Base-by-base conservation (phyloP, 352 stramenopile species). In the Phytophthora multivora region DNA sequence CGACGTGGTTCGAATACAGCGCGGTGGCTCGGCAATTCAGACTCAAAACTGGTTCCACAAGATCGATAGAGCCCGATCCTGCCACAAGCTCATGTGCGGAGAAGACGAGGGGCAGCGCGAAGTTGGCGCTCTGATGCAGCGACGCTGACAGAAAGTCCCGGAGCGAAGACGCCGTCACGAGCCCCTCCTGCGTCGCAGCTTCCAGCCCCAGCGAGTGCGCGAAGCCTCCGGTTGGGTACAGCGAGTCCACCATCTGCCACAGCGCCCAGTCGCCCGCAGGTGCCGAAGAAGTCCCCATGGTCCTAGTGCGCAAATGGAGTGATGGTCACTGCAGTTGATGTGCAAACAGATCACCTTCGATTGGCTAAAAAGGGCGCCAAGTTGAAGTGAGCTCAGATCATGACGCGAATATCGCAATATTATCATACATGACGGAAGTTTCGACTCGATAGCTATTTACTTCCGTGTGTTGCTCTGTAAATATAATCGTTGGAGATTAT, bases 231-330 rank as follows among this genome's bases (percentile, higher is more conserved):
- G 86, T 95, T 31, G 86, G 86, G 54, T 86, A 95, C 35, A 95
- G 63, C 46, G 86, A 95, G 67, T 95, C 86, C 49, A 92, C 49
- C 72, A 95, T 88, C 63, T 95, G 86, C 86, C 86, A 95, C 38
- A 80, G 52, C 26, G 73, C 58, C 83, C 83, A 92, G 59, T 79
- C 63, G n/a, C 33, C 57, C 3, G 51, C 23, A 9, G 16, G 46
- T 3, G 28, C 9, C 28, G 28, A 40, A 23, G 43, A 4, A 18
- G 50, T 26, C 41, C 13, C 19, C 2, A 39, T n/a, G 0, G 15
- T n/a, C 41, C 18, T 13, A 25, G 6, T 19, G 15, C 4, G 38
- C 21, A 1, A 60, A 54, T 66, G 38, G 46, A 65, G 47, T 59
- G 55, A 61, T 53, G 41, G 30, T 53, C 41, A 19, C 16, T 26